phyloP scores from a whole-genome alignment of 2,329 filamentous ascomycete genomes.

The Venturia aucupariae region DNA sequence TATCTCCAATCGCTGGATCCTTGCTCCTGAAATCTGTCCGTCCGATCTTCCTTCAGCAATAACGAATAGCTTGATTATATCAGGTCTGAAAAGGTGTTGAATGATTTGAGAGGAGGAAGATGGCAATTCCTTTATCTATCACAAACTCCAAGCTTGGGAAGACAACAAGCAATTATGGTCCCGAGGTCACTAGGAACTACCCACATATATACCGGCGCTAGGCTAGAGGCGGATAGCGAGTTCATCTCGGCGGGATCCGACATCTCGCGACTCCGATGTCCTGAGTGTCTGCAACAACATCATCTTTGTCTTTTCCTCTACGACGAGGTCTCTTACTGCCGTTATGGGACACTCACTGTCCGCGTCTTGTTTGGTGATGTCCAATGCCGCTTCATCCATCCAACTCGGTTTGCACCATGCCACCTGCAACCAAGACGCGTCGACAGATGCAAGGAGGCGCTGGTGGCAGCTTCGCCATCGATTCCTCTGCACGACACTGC shows the following conservation, averaged over 20 bases:
- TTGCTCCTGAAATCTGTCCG: neutral
- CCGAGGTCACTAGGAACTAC: neutral
- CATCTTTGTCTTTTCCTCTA: neutral
- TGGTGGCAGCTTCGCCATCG: neutral
- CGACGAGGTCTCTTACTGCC: neutral
- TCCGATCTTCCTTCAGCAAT: neutral
- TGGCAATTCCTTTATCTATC: slow-evolving; percentile 5
- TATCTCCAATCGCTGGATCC: neutral
- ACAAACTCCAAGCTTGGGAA: neutral
- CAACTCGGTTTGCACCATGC: neutral
- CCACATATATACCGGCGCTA: neutral
- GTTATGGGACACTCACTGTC: neutral
- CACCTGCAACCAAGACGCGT: neutral
- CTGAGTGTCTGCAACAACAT: no score
- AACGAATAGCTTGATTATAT: no score
- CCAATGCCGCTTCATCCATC: neutral
- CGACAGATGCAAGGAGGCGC: neutral
- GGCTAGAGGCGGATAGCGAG: neutral
- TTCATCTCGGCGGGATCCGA: neutral
- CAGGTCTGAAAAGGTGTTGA: no score
- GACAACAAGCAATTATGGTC: slow-evolving; percentile 5
- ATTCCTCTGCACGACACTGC: neutral
- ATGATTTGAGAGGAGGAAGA: neutral
- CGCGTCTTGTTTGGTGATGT: neutral
- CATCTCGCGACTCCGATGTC: neutral